Evolutionary conservation across 108 stramenopile species (phyloP).

Genomic region (Nitzschia palea): DNA sequence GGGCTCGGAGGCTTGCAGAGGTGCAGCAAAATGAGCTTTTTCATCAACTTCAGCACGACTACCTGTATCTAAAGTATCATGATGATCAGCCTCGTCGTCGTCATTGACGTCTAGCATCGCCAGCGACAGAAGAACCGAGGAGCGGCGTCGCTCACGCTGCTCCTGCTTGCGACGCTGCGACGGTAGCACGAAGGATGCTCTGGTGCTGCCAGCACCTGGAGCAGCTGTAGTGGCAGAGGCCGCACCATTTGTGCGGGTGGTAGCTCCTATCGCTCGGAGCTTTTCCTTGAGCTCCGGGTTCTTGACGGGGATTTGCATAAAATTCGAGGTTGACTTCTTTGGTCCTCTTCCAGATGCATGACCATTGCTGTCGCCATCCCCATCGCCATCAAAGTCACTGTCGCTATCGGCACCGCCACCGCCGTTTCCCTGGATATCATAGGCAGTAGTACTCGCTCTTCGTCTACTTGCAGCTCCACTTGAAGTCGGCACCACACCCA

Average conservation of each 20-base stretch:
- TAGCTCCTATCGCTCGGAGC: neutral
- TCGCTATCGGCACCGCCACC: no score
- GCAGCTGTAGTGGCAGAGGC: neutral
- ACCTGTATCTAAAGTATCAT: neutral
- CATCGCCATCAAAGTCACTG: neutral
- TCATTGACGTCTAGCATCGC: conserved; percentile 8
- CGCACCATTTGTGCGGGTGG: neutral
- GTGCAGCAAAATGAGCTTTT: neutral
- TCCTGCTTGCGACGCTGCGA: neutral
- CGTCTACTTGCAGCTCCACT: no score
- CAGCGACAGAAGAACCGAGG: neutral
- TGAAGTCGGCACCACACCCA: no score
- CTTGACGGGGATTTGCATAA: neutral
- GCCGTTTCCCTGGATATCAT: no score
- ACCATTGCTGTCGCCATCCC: neutral
- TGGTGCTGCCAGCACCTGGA: no score
- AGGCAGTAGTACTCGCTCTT: no score
- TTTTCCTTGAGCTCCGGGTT: neutral
- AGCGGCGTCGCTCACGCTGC: neutral
- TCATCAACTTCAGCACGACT: neutral
- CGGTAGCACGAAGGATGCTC: neutral
- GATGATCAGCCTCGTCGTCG: neutral
- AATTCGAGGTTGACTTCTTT: neutral
- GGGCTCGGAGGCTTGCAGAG: neutral
- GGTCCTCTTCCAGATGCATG: neutral